A percentile compares a stretch with the other conserved stretches of the same genome.
phyloP scores from a whole-genome alignment of 1,284 basidiomycete genomes.

The Cryptococcus hybrid region DNA sequence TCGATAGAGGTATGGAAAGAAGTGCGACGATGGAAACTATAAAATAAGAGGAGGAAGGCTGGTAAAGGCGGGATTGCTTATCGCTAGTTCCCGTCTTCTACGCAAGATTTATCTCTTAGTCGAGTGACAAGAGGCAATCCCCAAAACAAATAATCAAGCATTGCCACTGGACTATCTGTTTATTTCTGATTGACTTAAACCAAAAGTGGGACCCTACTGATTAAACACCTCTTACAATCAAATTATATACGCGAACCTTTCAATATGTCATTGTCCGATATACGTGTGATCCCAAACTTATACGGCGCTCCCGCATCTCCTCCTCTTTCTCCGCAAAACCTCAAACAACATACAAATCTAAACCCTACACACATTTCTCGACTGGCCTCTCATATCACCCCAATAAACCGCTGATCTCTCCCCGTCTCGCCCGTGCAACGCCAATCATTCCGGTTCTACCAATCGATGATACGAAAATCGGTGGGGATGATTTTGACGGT shows the following conservation, averaged over 20 bases:
- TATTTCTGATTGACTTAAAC: not conserved
- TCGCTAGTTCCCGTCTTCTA: not conserved
- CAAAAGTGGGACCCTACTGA: not conserved
- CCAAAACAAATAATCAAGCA: not conserved
- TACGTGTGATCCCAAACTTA: slow-evolving; percentile 24
- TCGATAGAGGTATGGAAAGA: no score
- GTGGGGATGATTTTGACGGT: not conserved
- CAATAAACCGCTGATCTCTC: not conserved
- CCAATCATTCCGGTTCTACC: not conserved
- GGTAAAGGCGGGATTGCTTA: not conserved
- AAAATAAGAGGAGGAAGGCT: not conserved
- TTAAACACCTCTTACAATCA: not conserved
- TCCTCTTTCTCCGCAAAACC: slow-evolving; percentile 18
- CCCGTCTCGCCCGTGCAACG: not conserved
- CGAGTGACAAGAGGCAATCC: not conserved
- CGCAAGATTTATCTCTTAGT: not conserved
- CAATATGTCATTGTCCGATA: slow-evolving; percentile 25
- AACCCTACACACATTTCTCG: not conserved
- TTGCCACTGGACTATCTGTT: not conserved
- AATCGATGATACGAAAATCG: not conserved
- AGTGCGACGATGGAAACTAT: not conserved
- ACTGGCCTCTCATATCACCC: not conserved
- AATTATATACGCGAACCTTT: not conserved
- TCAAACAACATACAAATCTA: not conserved
- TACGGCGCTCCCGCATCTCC: slow-evolving; percentile 38